Evolutionary conservation across 2,329 filamentous ascomycete genomes (phyloP).

Genomic region (Penicillium frequentans): DNA sequence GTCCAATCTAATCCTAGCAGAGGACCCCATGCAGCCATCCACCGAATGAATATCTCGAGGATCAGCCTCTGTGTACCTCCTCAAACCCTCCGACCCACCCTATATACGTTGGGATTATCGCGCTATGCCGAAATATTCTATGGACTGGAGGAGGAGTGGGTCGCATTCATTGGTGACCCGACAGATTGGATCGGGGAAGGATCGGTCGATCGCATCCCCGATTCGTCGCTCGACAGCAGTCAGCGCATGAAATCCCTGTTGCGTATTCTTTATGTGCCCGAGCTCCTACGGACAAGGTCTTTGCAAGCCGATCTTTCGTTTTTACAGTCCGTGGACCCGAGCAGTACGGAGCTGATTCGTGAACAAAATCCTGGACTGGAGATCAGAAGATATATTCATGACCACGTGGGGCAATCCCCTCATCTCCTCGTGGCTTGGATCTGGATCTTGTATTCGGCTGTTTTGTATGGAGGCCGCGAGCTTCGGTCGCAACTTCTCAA

Average conservation of each 20-base stretch:
- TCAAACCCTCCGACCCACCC: neutral
- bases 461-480: constrained; percentile 10
- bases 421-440: constrained; percentile 13
- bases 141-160: constrained; percentile 11
- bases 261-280: constrained; percentile 10
- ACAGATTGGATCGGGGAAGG: constrained; percentile 9
- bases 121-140: constrained; percentile 14
- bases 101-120: constrained; percentile 11
- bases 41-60: constrained; percentile 12
- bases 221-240: neutral
- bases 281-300: constrained; percentile 5
- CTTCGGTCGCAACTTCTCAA: constrained; percentile 9
- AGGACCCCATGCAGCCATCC: constrained; percentile 14
- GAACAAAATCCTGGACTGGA: neutral
- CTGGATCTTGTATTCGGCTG: constrained; percentile 15
- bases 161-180: constrained; percentile 11
- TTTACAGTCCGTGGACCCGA: neutral
- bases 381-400: constrained; percentile 1
- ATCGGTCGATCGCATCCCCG: neutral
- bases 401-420: neutral
- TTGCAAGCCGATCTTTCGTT: constrained; percentile 9
- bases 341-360: neutral
- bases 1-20: neutral
- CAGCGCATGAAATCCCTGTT: constrained; percentile 8
- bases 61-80: constrained; percentile 12